phyloP scores from a whole-genome alignment of 495 filamentous ascomycete species.

The Amniculicola lignicola region DNA sequence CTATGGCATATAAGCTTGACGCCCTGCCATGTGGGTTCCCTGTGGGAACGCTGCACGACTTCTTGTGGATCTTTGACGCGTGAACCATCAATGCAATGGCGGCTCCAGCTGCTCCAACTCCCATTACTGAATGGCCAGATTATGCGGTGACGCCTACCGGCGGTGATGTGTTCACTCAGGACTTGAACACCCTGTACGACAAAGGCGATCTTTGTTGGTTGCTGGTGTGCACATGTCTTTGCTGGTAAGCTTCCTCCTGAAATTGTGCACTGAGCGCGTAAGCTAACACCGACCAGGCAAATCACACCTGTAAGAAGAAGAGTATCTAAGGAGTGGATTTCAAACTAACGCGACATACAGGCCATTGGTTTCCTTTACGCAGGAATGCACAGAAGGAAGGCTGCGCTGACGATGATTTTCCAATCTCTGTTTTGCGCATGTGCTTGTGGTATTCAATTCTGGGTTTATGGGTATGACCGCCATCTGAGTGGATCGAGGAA shows the following conservation, averaged over 20 bases:
- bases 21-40: conserved; percentile 5
- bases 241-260: conserved; percentile 21
- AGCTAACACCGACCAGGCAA: conserved; percentile 8
- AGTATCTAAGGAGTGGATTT: no score
- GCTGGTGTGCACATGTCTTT: conserved; percentile 25
- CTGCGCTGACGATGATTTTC: conserved; percentile 34
- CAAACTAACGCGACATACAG: neutral
- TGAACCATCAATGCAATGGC: conserved; percentile 1
- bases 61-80: no score
- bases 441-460: conserved; percentile 33
- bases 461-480: conserved; percentile 29
- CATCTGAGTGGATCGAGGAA: neutral
- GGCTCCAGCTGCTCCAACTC: conserved; percentile 8
- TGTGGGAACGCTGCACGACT: neutral
- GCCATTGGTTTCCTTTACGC: conserved; percentile 36
- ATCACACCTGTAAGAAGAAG: conserved; percentile 19
- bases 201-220: conserved; percentile 33
- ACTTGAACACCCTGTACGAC: conserved; percentile 32
- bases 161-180: conserved; percentile 23
- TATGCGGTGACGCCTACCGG: conserved; percentile 18
- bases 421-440: conserved; percentile 36
- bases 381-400: conserved; percentile 32
- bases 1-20: conserved; percentile 2
- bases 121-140: conserved; percentile 34
- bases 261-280: neutral